Evolutionary conservation across 495 filamentous ascomycete species (phyloP).

Genomic region (Aspergillus ostianus): DNA sequence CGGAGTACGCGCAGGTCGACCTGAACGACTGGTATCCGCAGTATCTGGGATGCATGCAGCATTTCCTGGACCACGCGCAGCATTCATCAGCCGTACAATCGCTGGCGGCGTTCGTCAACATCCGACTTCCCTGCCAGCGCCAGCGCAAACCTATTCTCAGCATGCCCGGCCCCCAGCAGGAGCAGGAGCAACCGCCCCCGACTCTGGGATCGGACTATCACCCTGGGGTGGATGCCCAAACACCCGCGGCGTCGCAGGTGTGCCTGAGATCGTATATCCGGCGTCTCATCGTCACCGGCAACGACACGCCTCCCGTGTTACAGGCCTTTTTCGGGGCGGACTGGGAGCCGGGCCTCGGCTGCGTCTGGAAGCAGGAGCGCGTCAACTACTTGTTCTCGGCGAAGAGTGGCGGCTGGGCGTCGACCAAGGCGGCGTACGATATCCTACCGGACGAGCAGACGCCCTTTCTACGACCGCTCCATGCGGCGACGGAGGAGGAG

Average conservation of each 20-base stretch:
- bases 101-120: constrained; percentile 90
- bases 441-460: constrained; percentile 73
- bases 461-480: constrained; percentile 79
- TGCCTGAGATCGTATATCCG: constrained; percentile 84
- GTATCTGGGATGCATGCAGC: constrained; percentile 79
- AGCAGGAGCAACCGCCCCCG: neutral
- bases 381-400: constrained; percentile 92
- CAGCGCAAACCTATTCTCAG: constrained; percentile 17
- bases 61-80: constrained; percentile 87
- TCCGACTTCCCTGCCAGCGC: constrained; percentile 47
- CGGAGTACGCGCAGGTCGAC: constrained; percentile 52
- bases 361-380: constrained; percentile 80
- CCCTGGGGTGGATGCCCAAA: neutral
- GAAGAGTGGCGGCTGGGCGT: constrained; percentile 88
- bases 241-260: constrained; percentile 39
- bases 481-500: constrained; percentile 70
- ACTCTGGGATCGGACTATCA: constrained; percentile 22
- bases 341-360: constrained; percentile 74
- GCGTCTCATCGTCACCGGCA: constrained; percentile 84
- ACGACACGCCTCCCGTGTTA: constrained; percentile 73
- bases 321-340: constrained; percentile 88
- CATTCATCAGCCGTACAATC: constrained; percentile 76
- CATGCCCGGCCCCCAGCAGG: constrained; percentile 17
- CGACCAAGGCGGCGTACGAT: constrained; percentile 85
- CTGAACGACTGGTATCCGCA: constrained; percentile 87